These are phyloP conservation scores for Erodium maritimum DNA, from an alignment of 345 rosid genomes.

Conservation along the genomic window DNA sequence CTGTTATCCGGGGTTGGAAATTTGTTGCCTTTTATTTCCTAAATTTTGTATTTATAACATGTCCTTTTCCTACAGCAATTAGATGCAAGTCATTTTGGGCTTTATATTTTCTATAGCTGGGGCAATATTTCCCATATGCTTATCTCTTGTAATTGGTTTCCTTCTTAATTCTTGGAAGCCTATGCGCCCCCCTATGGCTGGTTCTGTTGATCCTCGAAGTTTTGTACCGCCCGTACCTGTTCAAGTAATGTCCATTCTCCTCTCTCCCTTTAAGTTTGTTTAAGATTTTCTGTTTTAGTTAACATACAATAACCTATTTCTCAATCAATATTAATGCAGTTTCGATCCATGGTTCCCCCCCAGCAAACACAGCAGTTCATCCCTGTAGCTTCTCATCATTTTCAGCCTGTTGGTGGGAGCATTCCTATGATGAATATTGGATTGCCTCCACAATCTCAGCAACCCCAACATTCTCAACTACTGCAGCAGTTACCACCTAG, in stretches of 20 bases:
- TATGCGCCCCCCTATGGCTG: constrained; percentile 40
- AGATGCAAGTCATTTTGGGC: not conserved
- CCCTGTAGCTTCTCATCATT: constrained; percentile 53
- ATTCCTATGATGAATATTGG: constrained; percentile 50
- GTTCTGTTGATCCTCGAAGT: constrained; percentile 55
- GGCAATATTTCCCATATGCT: not conserved
- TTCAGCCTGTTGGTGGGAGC: constrained; percentile 51
- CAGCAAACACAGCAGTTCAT: constrained; percentile 59
- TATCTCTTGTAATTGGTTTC: constrained; percentile 1
- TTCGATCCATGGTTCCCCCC: constrained; percentile 46
- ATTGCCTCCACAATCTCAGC: constrained; percentile 54
- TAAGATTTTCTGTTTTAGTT: not conserved
- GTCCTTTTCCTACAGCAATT: too few species aligned
- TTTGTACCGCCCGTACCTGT: constrained; percentile 50
- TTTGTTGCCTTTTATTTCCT: too few species aligned
- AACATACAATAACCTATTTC: not conserved
- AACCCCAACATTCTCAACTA: constrained; percentile 46
- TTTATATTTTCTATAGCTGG: not conserved
- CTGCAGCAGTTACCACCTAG: constrained; percentile 57
- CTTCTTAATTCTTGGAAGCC: constrained; percentile 28
- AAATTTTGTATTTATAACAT: too few species aligned
- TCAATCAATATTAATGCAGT: constrained; percentile 25
- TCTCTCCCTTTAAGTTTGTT: constrained; percentile 1
- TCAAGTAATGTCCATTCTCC: constrained; percentile 44
- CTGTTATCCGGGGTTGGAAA: too few species aligned